A percentile compares a stretch with the other conserved stretches of the same genome.
These are phyloP conservation scores for Rhazya stricta DNA, from an alignment of 257 asterid species.

Conservation along the genomic window DNA sequence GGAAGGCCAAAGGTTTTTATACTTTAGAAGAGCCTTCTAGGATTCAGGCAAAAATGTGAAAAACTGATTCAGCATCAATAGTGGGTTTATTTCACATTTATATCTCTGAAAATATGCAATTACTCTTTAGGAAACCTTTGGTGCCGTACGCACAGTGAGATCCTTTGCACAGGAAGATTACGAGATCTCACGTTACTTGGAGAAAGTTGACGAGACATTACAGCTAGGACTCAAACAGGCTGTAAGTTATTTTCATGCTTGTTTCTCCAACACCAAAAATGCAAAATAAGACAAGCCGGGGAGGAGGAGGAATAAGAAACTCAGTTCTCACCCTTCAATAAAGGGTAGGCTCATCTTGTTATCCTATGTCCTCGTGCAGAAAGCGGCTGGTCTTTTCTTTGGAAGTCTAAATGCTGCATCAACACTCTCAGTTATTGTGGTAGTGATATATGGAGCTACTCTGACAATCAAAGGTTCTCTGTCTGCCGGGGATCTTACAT, in stretches of 20 bases:
- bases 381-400: conserved; percentile 56
- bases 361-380: conserved; percentile 42
- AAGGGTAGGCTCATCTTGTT: conserved; percentile 11
- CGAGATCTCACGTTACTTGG: conserved; percentile 61
- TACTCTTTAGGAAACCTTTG: conserved; percentile 60
- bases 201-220: conserved; percentile 71
- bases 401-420: conserved; percentile 81
- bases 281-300: not conserved
- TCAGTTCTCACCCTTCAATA: not conserved
- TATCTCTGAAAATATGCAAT: conserved; percentile 1
- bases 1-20: not conserved
- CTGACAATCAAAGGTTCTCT: conserved; percentile 71
- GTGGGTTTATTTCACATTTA: not conserved
- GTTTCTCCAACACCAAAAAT: conserved; percentile 7
- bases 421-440: conserved; percentile 71
- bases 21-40: not conserved
- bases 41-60: not conserved
- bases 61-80: not conserved
- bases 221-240: conserved; percentile 77
- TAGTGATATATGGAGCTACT: conserved; percentile 68
- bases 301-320: not conserved
- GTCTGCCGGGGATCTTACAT: conserved; percentile 73
- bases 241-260: conserved; percentile 38
- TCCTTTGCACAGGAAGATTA: conserved; percentile 82
- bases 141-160: conserved; percentile 80